These are phyloP conservation scores for Furcasterigmium sp. DNA, from an alignment of 2,329 filamentous ascomycete species.

Conservation along the genomic window DNA sequence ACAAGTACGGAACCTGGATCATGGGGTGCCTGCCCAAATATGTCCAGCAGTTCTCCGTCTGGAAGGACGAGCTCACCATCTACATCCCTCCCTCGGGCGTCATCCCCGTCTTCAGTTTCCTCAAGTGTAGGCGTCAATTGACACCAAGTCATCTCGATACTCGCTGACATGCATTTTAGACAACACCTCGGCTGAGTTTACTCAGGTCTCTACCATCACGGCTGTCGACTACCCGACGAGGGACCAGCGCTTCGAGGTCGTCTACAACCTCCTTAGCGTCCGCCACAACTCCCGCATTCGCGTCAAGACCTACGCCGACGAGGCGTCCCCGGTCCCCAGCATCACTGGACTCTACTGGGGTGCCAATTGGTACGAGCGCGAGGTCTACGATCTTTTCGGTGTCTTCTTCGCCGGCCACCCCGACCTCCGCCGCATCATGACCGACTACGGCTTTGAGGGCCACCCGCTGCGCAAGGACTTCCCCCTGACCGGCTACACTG, in stretches of 20 bases:
- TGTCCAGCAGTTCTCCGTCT: slow-evolving; percentile 97
- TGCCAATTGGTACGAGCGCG: slow-evolving; percentile 97
- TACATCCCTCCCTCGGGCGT: slow-evolving; percentile 86
- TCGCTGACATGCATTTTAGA: slow-evolving; percentile 42
- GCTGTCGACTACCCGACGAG: slow-evolving; percentile 94
- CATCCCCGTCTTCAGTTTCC: slow-evolving; percentile 86
- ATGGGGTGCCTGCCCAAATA: slow-evolving; percentile 97
- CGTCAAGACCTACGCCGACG: slow-evolving; percentile 98
- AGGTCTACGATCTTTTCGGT: slow-evolving; percentile 96
- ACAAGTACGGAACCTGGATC: slow-evolving; percentile 93
- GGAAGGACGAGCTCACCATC: slow-evolving; percentile 97
- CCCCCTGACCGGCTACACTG: slow-evolving; percentile 94
- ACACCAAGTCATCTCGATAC: neutral
- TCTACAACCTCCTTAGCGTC: slow-evolving; percentile 95
- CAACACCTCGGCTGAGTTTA: slow-evolving; percentile 96
- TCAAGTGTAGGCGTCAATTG: slow-evolving; percentile 58
- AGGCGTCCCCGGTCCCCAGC: slow-evolving; percentile 88
- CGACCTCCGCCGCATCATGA: slow-evolving; percentile 96
- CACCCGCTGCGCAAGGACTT: slow-evolving; percentile 98
- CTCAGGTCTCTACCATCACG: slow-evolving; percentile 86
- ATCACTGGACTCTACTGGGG: slow-evolving; percentile 84
- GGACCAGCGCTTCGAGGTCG: slow-evolving; percentile 93
- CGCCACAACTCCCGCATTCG: slow-evolving; percentile 95
- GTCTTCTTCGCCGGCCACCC: slow-evolving; percentile 96
- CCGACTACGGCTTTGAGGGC: slow-evolving; percentile 97